Conservation (phyloP, 208 protist species). For the Leishmania lainsoni region DNA sequence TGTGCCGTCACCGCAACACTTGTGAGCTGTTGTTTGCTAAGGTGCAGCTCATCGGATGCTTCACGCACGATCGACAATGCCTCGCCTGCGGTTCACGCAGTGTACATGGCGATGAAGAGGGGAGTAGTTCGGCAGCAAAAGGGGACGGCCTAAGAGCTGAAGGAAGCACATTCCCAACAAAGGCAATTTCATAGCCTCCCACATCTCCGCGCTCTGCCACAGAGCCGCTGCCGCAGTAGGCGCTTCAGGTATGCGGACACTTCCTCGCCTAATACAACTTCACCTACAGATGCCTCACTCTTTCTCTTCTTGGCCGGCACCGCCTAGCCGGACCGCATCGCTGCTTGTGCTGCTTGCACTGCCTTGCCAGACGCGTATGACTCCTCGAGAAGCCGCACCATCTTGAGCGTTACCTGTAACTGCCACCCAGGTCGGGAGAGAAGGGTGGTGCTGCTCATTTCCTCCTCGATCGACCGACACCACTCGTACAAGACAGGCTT, state of each 20-base stretch:
- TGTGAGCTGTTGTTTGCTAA: background rate
- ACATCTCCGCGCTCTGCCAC: background rate
- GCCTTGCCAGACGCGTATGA: slow-evolving; percentile 22
- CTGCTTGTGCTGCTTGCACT: slow-evolving; percentile 13
- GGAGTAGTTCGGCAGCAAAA: background rate
- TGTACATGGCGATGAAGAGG: background rate
- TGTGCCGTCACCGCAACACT: background rate
- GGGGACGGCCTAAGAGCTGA: background rate
- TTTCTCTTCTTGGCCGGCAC: background rate
- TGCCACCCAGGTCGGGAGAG: slow-evolving; percentile 7
- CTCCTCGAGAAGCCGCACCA: slow-evolving; percentile 26
- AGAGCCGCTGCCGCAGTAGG: background rate
- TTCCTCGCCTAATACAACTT: background rate
- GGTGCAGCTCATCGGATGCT: background rate
- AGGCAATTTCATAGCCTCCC: too few species aligned
- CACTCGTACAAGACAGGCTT: slow-evolving; percentile 30
- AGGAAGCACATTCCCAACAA: background rate
- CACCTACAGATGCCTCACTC: background rate
- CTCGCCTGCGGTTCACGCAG: too few species aligned
- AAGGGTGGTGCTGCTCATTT: background rate
- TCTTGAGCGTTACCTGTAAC: slow-evolving; percentile 13
- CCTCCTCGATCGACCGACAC: slow-evolving; percentile 18
- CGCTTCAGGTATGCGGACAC: background rate
- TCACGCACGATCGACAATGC: background rate
- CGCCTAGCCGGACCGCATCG: slow-evolving; percentile 1